Conservation (phyloP, 257 asterid species). For the Jacaranda mimosifolia region DNA sequence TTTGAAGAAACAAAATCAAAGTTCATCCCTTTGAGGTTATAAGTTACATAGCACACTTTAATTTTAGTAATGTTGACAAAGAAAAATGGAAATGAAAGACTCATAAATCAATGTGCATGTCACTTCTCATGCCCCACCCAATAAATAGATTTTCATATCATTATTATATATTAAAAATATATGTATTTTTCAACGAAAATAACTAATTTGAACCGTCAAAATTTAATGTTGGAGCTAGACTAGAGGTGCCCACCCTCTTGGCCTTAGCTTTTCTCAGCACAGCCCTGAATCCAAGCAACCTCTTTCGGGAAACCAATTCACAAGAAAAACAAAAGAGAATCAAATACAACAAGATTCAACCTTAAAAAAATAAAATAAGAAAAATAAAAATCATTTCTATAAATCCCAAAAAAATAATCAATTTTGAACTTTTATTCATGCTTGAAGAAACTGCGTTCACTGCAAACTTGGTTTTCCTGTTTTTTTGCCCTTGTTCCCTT, state of each 20-base stretch:
- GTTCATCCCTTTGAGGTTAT: no score
- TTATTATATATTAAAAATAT: background rate
- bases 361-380: slow-evolving; percentile 20
- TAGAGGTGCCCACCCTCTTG: slow-evolving; percentile 38
- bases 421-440: background rate
- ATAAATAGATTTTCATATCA: background rate
- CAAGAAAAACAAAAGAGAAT: slow-evolving; percentile 17
- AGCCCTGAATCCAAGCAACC: slow-evolving; percentile 55
- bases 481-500: background rate
- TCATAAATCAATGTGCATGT: no score
- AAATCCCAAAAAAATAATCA: slow-evolving; percentile 26
- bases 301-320: slow-evolving; percentile 41
- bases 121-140: background rate
- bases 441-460: slow-evolving; percentile 7
- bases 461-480: background rate
- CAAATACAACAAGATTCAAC: slow-evolving; percentile 23
- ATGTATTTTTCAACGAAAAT: background rate
- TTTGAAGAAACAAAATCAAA: no score
- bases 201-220: slow-evolving; percentile 42
- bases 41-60: no score
- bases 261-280: slow-evolving; percentile 45
- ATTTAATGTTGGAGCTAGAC: slow-evolving; percentile 41
- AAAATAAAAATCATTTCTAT: slow-evolving; percentile 5
- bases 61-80: no score
- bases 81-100: no score